Evolutionary conservation across 176 grass and related monocot genomes (phyloP), one percentile per base, ranked within the genome.

Genomic region (Triticum monococcum): DNA sequence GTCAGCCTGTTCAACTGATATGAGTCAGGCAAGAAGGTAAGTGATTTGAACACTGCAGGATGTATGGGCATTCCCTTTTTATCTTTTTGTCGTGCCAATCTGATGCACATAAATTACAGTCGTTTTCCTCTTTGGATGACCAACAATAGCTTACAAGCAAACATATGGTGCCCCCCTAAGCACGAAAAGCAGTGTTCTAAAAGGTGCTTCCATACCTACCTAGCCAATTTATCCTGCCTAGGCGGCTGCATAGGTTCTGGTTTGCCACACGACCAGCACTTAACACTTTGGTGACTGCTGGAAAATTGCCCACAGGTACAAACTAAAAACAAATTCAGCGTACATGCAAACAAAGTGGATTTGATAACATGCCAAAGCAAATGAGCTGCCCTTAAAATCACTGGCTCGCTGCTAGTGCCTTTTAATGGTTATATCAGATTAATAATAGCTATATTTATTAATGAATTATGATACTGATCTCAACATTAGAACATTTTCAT

Each of bases 121-220:
- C 10, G 64, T 64, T 87, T 81, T 25, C 32, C 67, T 72, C 13
- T 14, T 79, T 23, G 18, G 43, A 46, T 64, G n/a, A 48, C 45
- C 33, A 65, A 50, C 14, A 12, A 74, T 33, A 86, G 79, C 54
- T 86, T 80, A 72, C 67, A 72, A 72, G 67, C 77, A 80, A 5
- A 43, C 41, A 43, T 43, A 81, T 37, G 76, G 41, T 43, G 41
- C 10, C 36, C 18, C 26, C 85, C 37, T 63, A 46, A 24, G 20
- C 57, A 87, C 86, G 31, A 76, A 72, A 76, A 30, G 5, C 26
- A 77, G 28, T 56, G 25, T 56, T 77, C 73, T 76, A 54, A 32
- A 54, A 77, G 46, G 73, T 16, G 73, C 1, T 76, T 45, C 14
- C 25, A 28, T 52, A 25, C 46, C 25, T 4, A 7, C 25, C 73